Conservation (phyloP, 495 filamentous ascomycete species). For the Umbilicaria muhlenbergii region DNA sequence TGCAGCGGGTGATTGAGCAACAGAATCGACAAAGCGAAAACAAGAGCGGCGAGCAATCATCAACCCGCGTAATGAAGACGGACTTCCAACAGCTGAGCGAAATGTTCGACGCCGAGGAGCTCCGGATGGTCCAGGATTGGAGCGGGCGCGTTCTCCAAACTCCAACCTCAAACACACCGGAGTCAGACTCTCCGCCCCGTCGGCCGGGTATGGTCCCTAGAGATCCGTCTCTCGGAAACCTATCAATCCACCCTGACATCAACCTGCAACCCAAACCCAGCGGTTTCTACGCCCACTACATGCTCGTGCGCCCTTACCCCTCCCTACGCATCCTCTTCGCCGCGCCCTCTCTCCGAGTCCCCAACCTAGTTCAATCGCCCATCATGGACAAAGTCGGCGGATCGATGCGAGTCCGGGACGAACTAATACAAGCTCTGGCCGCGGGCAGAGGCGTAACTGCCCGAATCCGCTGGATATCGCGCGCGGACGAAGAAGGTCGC, state of each 20-base stretch:
- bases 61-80: conserved; percentile 1
- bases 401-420: conserved; percentile 32
- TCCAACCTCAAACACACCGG: too few species aligned
- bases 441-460: conserved; percentile 49
- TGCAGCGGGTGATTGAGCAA: conserved; percentile 30
- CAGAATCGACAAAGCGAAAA: conserved; percentile 9
- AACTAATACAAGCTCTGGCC: conserved; percentile 39
- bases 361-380: conserved; percentile 46
- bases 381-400: conserved; percentile 45
- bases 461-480: conserved; percentile 42
- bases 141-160: too few species aligned
- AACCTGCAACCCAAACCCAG: too few species aligned
- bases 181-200: too few species aligned
- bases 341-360: conserved; percentile 45
- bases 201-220: too few species aligned
- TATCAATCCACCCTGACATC: too few species aligned
- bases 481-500: conserved; percentile 30
- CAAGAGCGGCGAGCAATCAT: conserved; percentile 1
- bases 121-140: conserved; percentile 16
- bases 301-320: conserved; percentile 46
- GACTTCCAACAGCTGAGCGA: conserved; percentile 40
- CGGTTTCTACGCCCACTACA: conserved; percentile 38
- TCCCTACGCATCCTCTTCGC: conserved; percentile 50
- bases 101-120: conserved; percentile 39
- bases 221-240: too few species aligned